Percentiles rank a stretch among this genome's conserved stretches.
phyloP scores from a whole-genome alignment of 805 yeast genomes.

The Schizosaccharomyces osmophilus region DNA sequence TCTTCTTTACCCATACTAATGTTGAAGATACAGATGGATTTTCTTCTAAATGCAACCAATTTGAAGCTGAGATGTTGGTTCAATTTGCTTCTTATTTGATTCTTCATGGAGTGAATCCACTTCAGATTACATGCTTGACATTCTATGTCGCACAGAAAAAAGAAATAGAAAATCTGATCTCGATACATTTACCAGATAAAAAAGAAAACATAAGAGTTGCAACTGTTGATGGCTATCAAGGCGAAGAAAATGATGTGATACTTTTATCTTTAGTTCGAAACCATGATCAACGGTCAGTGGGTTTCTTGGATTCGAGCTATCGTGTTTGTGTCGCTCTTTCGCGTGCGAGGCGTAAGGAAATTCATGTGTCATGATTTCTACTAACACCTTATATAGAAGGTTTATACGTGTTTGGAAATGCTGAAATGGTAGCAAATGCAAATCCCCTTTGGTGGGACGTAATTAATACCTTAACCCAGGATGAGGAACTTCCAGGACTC shows the following conservation, averaged over 20 bases:
- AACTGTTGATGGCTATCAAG: slow-evolving; percentile 92
- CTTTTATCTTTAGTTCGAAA: slow-evolving; percentile 76
- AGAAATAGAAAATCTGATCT: neutral
- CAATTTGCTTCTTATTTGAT: neutral
- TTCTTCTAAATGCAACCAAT: neutral
- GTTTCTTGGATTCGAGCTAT: slow-evolving; percentile 59
- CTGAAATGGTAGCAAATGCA: neutral
- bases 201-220: neutral
- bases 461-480: neutral
- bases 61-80: neutral
- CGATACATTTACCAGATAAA: neutral
- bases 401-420: neutral
- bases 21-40: neutral
- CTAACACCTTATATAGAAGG: neutral
- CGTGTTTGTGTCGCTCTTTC: slow-evolving; percentile 88
- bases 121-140: neutral
- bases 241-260: slow-evolving; percentile 79
- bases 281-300: slow-evolving; percentile 38
- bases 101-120: neutral
- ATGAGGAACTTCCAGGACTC: neutral
- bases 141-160: neutral
- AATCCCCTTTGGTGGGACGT: neutral
- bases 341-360: slow-evolving; percentile 51
- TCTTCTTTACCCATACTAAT: neutral
- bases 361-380: neutral